Conservation (phyloP, 208 protist genomes). For the Herpetomonas muscarum region DNA sequence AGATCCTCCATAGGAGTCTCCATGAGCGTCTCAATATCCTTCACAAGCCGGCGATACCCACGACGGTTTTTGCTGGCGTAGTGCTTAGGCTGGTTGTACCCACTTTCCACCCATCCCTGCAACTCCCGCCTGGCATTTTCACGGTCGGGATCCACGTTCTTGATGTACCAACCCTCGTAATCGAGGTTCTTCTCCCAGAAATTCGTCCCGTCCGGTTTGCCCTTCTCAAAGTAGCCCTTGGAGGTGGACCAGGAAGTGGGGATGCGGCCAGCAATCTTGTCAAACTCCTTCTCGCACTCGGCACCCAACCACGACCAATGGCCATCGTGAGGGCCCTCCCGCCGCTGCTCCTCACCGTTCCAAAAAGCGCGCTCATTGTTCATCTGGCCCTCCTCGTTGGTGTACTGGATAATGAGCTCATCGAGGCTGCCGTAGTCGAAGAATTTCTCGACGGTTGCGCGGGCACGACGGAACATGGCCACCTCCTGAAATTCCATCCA, state of each 20-base stretch:
- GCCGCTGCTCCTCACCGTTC: conserved; percentile 83
- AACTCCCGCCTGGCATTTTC: conserved; percentile 75
- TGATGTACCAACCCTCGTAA: conserved; percentile 91
- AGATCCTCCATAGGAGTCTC: conserved; percentile 87
- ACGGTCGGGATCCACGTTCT: conserved; percentile 86
- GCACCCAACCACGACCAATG: conserved; percentile 87
- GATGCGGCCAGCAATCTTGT: conserved; percentile 74
- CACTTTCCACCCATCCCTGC: conserved; percentile 82
- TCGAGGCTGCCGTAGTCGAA: conserved; percentile 76
- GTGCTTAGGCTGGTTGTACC: conserved; percentile 88
- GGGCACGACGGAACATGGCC: conserved; percentile 67
- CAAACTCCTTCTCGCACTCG: conserved; percentile 78
- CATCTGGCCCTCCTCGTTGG: conserved; percentile 69
- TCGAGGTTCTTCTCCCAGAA: conserved; percentile 91
- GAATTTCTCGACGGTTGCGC: conserved; percentile 79
- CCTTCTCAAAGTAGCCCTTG: conserved; percentile 85
- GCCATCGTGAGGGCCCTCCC: conserved; percentile 81
- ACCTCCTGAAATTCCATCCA: conserved; percentile 89
- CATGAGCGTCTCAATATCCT: conserved; percentile 88
- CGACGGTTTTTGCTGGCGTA: conserved; percentile 88
- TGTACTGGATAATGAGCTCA: conserved; percentile 63
- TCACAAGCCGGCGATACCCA: conserved; percentile 86
- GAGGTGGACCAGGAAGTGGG: conserved; percentile 77
- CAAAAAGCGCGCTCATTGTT: conserved; percentile 78
- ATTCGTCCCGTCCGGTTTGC: conserved; percentile 81